Percentiles rank a stretch among this genome's conserved stretches.
Evolutionary conservation across 306 rosid species (phyloP).

Genomic region (Gynostemma pentaphyllum): DNA sequence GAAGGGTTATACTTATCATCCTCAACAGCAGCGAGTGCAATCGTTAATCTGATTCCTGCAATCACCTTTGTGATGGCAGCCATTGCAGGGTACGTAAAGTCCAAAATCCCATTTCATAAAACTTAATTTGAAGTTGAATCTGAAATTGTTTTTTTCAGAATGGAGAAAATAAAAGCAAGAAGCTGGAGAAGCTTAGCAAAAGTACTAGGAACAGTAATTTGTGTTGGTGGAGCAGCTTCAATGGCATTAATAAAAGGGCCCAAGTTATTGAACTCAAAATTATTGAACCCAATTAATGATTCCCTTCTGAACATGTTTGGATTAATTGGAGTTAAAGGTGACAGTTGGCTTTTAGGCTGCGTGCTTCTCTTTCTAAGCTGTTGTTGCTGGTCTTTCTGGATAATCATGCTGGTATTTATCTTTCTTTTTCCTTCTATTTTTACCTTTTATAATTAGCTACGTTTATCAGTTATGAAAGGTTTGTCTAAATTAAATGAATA

Average conservation of each 20-base stretch:
- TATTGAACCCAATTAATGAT: not conserved
- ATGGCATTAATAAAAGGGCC: constrained; percentile 48
- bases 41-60: constrained; percentile 45
- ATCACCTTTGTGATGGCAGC: constrained; percentile 44
- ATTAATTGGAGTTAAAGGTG: not conserved
- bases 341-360: constrained; percentile 39
- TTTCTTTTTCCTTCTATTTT: not conserved
- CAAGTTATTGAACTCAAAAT: constrained; percentile 28
- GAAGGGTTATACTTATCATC: constrained; percentile 39
- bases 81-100: constrained; percentile 24
- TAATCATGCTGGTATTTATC: constrained; percentile 32
- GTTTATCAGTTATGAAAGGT: too few relatives aligned
- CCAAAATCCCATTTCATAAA: not conserved
- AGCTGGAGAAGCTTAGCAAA: constrained; percentile 41
- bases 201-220: constrained; percentile 37
- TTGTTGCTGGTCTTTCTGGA: constrained; percentile 37
- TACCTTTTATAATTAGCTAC: not conserved
- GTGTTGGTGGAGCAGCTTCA: constrained; percentile 38
- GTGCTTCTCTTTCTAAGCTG: constrained; percentile 22
- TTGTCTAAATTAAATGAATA: too few relatives aligned
- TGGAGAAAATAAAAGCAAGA: constrained; percentile 28
- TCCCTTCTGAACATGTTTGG: not conserved
- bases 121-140: not conserved
- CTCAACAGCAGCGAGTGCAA: constrained; percentile 40
- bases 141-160: constrained; percentile 9